Evolutionary conservation across 805 yeast genomes (phyloP).

Genomic region (Metschnikowia drakensbergensis): DNA sequence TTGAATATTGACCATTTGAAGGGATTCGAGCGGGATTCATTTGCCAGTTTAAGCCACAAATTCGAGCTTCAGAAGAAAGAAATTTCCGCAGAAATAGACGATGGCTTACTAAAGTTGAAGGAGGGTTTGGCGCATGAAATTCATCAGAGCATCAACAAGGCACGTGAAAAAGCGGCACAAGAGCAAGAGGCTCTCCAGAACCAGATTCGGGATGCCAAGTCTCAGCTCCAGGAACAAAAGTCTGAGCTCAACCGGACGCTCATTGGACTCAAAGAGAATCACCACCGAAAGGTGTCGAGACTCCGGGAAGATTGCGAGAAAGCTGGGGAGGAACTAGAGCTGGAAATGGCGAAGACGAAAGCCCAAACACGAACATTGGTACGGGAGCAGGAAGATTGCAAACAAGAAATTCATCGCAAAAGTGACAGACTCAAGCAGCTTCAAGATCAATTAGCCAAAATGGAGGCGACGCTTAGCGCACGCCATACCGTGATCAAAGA

Average conservation of each 20-base stretch:
- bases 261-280: conserved; percentile 24
- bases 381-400: background rate
- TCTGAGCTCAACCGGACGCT: conserved; percentile 23
- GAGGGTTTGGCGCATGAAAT: conserved; percentile 31
- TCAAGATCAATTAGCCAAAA: background rate
- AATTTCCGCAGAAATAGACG: conserved; percentile 20
- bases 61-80: conserved; percentile 19
- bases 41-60: conserved; percentile 12
- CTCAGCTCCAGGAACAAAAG: conserved; percentile 10
- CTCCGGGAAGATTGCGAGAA: conserved; percentile 11
- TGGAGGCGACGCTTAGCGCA: background rate
- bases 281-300: conserved; percentile 18
- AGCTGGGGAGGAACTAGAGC: conserved; percentile 16
- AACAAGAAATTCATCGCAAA: background rate
- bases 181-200: background rate
- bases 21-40: conserved; percentile 20
- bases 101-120: conserved; percentile 23
- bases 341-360: conserved; percentile 10
- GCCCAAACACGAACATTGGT: background rate
- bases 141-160: conserved; percentile 22
- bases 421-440: background rate
- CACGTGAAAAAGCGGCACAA: background rate
- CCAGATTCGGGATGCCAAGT: conserved; percentile 7
- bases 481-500: background rate
- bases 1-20: conserved; percentile 32